Evolutionary conservation across 2,329 filamentous ascomycete genomes (phyloP), one percentile per base, ranked within the genome.

Genomic region (Ilyonectria mors-panacis): DNA sequence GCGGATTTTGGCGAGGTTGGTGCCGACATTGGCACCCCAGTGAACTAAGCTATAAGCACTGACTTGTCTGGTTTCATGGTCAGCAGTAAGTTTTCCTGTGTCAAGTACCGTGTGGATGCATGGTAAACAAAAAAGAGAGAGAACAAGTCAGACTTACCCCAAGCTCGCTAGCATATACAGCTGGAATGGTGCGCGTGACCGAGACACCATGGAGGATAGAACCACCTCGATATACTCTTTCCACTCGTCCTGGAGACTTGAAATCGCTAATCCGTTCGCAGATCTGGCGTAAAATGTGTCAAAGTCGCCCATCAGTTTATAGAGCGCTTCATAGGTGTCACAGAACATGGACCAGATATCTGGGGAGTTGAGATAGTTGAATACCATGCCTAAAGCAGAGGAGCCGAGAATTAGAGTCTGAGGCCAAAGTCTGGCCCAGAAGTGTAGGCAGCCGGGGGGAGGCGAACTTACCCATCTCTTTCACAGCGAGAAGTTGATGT

Each of bases 281-380:
- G 47, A 17, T 17, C 7, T 17, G n/a, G 30, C 10, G 19, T 59
- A 59, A 13, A 15, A 50, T 30, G 3, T 33, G 21, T 59, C 57
- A 12, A 59, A 59, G 1, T 50, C 45, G 4, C 45, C 57, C 1
- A 59, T 13, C 28, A 39, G 30, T 4, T 59, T n/a, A 44, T 59
- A 59, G 12, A 59, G 15, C 9, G 57, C 57, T 26, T 59, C 57
- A 12, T 59, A 59, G 7, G 57, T 59, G 44, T 21, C 30, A 28
- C 57, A 59, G 28, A 59, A 59, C 9, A 8, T 23, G 2, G n/a
- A 9, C 57, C 44, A 59, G 9, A 51, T 17, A n/a, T 35, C 19
- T 26, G 19, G 30, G 33, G 28, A 6, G 30, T 50, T 59, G 15
- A 59, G 15, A n/a, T 59, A 59, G 4, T 21, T 26, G 28, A 59